Evolutionary conservation across 768 basidiomycete genomes (phyloP).

Genomic region (Lentinus brumalis): DNA sequence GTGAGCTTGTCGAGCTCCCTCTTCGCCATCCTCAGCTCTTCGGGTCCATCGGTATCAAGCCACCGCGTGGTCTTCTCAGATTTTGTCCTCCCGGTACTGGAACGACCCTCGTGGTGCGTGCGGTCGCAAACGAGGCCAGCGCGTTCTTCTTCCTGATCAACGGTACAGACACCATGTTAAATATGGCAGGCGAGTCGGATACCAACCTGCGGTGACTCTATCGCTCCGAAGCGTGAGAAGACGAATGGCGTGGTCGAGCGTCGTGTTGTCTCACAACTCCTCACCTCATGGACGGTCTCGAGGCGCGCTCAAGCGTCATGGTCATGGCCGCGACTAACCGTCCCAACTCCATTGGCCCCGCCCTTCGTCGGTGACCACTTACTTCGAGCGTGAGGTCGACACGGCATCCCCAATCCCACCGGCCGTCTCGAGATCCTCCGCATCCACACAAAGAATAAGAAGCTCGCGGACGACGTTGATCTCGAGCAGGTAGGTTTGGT

Average conservation of each 20-base stretch:
- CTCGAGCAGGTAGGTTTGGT: slow-evolving; percentile 74
- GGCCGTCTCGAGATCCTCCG: slow-evolving; percentile 98
- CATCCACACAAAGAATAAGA: slow-evolving; percentile 99
- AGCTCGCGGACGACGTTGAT: slow-evolving; percentile 93
- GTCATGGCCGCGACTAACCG: slow-evolving; percentile 99
- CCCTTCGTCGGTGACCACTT: slow-evolving; percentile 97
- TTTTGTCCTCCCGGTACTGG: slow-evolving; percentile 98
- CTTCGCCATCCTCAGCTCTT: slow-evolving; percentile 98
- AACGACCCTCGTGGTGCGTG: slow-evolving; percentile 99
- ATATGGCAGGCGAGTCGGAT: slow-evolving; percentile 99
- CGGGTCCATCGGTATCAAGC: slow-evolving; percentile 99
- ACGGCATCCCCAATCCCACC: slow-evolving; percentile 98
- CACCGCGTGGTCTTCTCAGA: slow-evolving; percentile 98
- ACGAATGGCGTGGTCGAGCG: slow-evolving; percentile 99
- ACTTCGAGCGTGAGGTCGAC: slow-evolving; percentile 99
- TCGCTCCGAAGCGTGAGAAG: slow-evolving; percentile 99
- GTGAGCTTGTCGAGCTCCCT: slow-evolving; percentile 97
- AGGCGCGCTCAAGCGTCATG: slow-evolving; percentile 98
- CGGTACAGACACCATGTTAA: slow-evolving; percentile 99
- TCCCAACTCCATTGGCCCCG: slow-evolving; percentile 99
- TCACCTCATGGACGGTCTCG: slow-evolving; percentile 99
- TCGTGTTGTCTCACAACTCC: slow-evolving; percentile 96
- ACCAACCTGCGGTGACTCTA: slow-evolving; percentile 95
- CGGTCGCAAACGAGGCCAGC: slow-evolving; percentile 98
- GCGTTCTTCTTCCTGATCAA: slow-evolving; percentile 99